A percentile compares a stretch with the other conserved stretches of the same genome.
phyloP scores from a whole-genome alignment of 306 rosid genomes.

The Castanea crenata region DNA sequence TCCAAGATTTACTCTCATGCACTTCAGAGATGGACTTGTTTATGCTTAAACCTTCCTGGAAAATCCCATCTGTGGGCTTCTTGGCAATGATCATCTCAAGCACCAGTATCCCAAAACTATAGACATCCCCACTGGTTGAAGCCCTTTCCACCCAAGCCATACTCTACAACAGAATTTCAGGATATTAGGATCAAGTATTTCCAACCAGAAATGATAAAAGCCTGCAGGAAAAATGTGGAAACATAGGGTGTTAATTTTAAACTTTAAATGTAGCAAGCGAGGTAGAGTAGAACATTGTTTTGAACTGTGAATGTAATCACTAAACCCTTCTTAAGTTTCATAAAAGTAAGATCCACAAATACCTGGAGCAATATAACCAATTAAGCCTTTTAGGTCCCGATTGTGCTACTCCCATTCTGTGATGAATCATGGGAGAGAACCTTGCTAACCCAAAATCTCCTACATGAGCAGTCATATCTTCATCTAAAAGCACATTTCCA shows the following conservation, averaged over 20 bases:
- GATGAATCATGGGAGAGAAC: conserved; percentile 27
- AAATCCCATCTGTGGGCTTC: conserved; percentile 41
- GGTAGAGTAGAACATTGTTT: no score
- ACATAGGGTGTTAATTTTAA: not conserved
- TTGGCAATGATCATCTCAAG: conserved; percentile 32
- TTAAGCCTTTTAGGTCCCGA: conserved; percentile 34
- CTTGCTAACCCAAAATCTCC: no score
- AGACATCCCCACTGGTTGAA: conserved; percentile 41
- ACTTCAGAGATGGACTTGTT: conserved; percentile 14
- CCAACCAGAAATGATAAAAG: no score
- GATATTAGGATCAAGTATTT: not conserved
- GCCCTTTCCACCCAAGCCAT: conserved; percentile 35
- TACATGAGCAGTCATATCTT: no score
- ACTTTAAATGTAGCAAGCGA: not conserved
- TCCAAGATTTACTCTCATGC: conserved; percentile 23
- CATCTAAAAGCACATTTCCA: no score
- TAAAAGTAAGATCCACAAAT: not conserved
- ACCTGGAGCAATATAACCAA: conserved; percentile 50
- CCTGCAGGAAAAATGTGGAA: not conserved
- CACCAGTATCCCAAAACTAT: conserved; percentile 38
- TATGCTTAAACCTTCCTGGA: conserved; percentile 36
- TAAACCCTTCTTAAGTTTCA: no score
- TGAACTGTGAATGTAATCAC: no score
- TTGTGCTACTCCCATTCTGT: conserved; percentile 13
- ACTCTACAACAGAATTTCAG: conserved; percentile 26